Evolutionary conservation across 805 yeast genomes (phyloP).

Genomic region (Metschnikowia corniflorae): DNA sequence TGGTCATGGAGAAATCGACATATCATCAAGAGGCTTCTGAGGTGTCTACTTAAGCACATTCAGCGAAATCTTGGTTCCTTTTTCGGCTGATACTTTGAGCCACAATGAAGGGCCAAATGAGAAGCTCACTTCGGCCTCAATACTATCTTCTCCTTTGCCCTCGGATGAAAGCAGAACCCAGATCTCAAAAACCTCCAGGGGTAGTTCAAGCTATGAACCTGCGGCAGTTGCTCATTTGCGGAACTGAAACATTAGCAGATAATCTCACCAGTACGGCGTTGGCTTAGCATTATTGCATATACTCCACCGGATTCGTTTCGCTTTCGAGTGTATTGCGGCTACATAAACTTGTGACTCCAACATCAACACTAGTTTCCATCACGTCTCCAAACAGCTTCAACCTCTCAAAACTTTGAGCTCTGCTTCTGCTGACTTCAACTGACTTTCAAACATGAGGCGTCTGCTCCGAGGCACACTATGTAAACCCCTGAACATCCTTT

Average conservation of each 20-base stretch:
- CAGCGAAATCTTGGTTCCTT: no score
- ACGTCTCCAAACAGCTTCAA: no score
- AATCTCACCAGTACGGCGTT: no score
- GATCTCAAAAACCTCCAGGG: background rate
- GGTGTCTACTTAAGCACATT: no score
- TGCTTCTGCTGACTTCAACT: background rate
- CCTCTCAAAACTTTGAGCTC: background rate
- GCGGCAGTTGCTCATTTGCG: no score
- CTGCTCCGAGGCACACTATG: background rate
- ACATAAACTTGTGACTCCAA: no score
- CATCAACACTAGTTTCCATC: no score
- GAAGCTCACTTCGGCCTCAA: background rate
- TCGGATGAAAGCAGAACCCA: background rate
- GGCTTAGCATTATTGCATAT: background rate
- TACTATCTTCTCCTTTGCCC: background rate
- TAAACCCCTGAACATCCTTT: background rate
- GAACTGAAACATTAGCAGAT: no score
- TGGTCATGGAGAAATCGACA: no score
- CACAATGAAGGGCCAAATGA: background rate
- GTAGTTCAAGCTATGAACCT: no score
- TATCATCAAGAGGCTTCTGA: no score
- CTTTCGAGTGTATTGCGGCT: background rate
- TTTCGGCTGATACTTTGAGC: background rate
- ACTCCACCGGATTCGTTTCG: background rate
- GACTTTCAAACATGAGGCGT: background rate